A percentile compares a stretch with the other conserved stretches of the same genome.
Evolutionary conservation across 2,329 filamentous ascomycete genomes (phyloP).

Genomic region (Neophaeococcomyces aloes): DNA sequence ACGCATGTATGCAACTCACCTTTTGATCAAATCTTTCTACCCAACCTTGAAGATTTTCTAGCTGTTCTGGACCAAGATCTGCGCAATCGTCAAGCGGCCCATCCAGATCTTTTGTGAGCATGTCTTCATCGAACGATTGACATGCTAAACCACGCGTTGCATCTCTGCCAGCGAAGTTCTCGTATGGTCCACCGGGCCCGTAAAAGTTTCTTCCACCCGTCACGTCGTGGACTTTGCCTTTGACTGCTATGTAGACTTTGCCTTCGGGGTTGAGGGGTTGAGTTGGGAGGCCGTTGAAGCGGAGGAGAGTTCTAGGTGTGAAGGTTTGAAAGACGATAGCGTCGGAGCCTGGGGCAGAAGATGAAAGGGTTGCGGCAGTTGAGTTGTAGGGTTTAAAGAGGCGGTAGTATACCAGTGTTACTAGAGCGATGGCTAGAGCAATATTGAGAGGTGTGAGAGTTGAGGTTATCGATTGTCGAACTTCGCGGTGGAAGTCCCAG

Average conservation of each 20-base stretch:
- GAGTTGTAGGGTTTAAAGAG: slow-evolving; percentile 39
- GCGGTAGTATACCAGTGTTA: slow-evolving; percentile 48
- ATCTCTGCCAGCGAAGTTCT: slow-evolving; percentile 90
- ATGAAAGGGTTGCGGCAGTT: slow-evolving; percentile 41
- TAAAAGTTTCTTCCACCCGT: slow-evolving; percentile 83
- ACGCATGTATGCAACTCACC: too few species aligned
- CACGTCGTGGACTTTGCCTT: slow-evolving; percentile 86
- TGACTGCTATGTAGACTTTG: slow-evolving; percentile 64
- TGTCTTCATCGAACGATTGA: slow-evolving; percentile 87
- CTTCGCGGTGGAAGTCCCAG: slow-evolving; percentile 27
- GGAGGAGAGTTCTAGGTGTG: slow-evolving; percentile 71
- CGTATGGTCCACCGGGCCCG: slow-evolving; percentile 86
- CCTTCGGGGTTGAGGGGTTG: slow-evolving; percentile 46
- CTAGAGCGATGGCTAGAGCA: slow-evolving; percentile 48
- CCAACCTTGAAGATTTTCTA: slow-evolving; percentile 80
- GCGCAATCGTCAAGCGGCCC: slow-evolving; percentile 68
- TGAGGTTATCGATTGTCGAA: slow-evolving; percentile 31
- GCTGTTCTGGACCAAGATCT: slow-evolving; percentile 61
- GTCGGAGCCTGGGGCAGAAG: slow-evolving; percentile 37
- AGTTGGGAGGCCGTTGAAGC: slow-evolving; percentile 66
- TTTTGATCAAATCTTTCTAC: slow-evolving; percentile 89
- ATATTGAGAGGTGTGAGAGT: slow-evolving; percentile 50
- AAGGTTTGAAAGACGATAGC: slow-evolving; percentile 82
- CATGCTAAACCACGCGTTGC: slow-evolving; percentile 78
- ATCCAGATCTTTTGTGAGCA: slow-evolving; percentile 85